Evolutionary conservation across 2,329 filamentous ascomycete species (phyloP), one percentile per base, ranked within the genome.

Genomic region (Mycosphaerelloides madeirae): DNA sequence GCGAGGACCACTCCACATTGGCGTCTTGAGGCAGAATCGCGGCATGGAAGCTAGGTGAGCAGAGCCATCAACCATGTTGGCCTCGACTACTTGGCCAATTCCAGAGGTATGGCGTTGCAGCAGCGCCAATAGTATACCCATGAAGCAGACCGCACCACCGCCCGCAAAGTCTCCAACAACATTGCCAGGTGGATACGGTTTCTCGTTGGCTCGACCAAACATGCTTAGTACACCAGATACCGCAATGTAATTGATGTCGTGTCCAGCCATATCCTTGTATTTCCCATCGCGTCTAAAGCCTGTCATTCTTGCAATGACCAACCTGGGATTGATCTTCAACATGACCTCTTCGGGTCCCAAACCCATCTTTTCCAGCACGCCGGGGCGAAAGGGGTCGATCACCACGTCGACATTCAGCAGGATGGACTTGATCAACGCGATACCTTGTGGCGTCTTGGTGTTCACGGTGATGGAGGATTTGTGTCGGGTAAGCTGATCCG

Each of bases 191-290:
- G 90, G 77, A 49, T 84, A 82, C 1, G 91, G 91, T 53, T 79
- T 81, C 60, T 83, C 78, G 13, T 74, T 77, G 20, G 72, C 71
- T 1, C 85, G 74, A 1, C 91, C 91, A 3, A 97, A 77, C 67
- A 95, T 73, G 0, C 77, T 76, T 20, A 97, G 69, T 1, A 85
- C 83, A 0, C 91, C 91, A 0, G 84, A 85, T 0, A 95, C 87
- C 38, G 90, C 87, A 32, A 97, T 83, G 67, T 97, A 97, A 63
- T 97, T 96, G 65, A 96, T 95, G 64, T 96, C 90, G 63, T 96
- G 90, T 5, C 90, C 90, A 0, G 90, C 89, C 90, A 95, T 96
- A 59, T 77, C 70, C 37, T 78, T 79, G 68, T 95, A 97, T 58
- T 81, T 83, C 0, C 90, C 91, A 67, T 94, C 87, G 31, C 90